Evolutionary conservation across 306 rosid species (phyloP).

Genomic region (Nissolia schottii): DNA sequence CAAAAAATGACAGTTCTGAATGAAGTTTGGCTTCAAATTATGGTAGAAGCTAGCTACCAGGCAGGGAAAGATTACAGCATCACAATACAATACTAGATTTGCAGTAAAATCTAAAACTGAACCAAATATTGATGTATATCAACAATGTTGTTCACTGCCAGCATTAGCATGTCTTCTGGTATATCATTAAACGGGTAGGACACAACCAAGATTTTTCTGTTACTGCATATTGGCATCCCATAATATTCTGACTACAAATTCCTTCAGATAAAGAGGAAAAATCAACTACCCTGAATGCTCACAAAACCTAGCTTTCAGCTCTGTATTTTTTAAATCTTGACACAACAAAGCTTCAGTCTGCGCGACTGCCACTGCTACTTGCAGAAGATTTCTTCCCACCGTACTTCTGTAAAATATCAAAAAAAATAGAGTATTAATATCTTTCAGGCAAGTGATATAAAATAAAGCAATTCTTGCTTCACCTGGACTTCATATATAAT

Average conservation of each 20-base stretch:
- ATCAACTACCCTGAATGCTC: conserved; percentile 48
- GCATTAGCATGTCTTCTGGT: conserved; percentile 24
- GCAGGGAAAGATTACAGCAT: conserved; percentile 2
- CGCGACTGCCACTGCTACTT: conserved; percentile 41
- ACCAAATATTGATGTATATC: conserved; percentile 26
- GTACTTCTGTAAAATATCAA: conserved; percentile 35
- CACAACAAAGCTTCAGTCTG: conserved; percentile 39
- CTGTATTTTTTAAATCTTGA: conserved; percentile 26
- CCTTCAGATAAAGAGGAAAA: conserved; percentile 24
- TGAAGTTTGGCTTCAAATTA: background rate
- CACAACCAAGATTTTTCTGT: conserved; percentile 29
- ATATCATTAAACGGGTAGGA: conserved; percentile 9
- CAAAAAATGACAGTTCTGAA: background rate
- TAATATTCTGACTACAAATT: conserved; percentile 28
- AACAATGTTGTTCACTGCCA: conserved; percentile 30
- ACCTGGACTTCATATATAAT: background rate
- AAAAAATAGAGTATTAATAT: background rate
- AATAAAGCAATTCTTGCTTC: background rate
- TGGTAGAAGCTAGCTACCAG: background rate
- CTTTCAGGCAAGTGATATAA: background rate
- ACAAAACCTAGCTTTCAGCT: conserved; percentile 35
- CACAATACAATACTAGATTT: conserved; percentile 1
- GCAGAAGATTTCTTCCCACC: conserved; percentile 41
- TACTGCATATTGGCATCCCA: conserved; percentile 37
- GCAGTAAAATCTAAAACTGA: conserved; percentile 20